phyloP scores from a whole-genome alignment of 1,284 basidiomycete species.

The Takashimella koratensis region DNA sequence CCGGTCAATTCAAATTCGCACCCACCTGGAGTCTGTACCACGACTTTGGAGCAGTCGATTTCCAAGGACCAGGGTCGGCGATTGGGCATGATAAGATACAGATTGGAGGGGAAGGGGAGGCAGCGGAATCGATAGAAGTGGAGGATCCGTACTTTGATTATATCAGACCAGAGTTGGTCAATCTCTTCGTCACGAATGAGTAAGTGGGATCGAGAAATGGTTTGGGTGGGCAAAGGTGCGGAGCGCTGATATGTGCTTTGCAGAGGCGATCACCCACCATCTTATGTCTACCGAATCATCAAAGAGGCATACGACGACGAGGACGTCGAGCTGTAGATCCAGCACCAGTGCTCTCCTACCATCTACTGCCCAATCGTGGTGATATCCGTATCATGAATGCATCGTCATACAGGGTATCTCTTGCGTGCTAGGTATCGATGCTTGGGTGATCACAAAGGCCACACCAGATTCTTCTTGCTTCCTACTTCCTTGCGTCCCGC shows the following conservation, averaged over 20 bases:
- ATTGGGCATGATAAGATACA: conserved; percentile 64
- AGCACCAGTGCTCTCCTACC: too few relatives aligned
- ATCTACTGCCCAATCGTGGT: too few relatives aligned
- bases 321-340: conserved; percentile 65
- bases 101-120: conserved; percentile 66
- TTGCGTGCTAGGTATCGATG: not conserved
- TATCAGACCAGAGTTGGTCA: conserved; percentile 83
- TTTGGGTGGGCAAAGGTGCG: not conserved
- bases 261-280: conserved; percentile 87
- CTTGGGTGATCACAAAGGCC: too few relatives aligned
- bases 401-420: conserved; percentile 26
- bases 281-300: conserved; percentile 82
- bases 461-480: too few relatives aligned
- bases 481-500: too few relatives aligned
- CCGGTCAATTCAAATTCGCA: conserved; percentile 94
- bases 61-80: conserved; percentile 78
- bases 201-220: too few relatives aligned
- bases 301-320: conserved; percentile 92
- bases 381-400: too few relatives aligned
- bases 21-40: conserved; percentile 90
- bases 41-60: conserved; percentile 79
- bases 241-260: conserved; percentile 5
- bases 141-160: conserved; percentile 93
- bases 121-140: conserved; percentile 83
- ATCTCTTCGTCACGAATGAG: conserved; percentile 95